A percentile compares a stretch with the other conserved stretches of the same genome.
Conservation (phyloP, 345 rosid species). For the Erucastrum elatum region DNA sequence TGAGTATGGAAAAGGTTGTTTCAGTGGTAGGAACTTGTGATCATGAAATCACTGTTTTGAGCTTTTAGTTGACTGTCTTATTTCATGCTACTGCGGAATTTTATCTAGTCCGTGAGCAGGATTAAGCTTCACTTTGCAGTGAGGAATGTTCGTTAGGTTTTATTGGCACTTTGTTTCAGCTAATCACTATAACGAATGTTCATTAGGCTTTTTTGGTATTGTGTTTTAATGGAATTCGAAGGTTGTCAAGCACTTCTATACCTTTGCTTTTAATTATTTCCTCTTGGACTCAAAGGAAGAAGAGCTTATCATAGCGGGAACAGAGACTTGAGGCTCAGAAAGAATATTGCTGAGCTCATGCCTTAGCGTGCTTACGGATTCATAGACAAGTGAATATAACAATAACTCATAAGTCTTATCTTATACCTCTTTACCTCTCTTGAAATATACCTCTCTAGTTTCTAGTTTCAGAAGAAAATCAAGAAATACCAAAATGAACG, state of each 20-base stretch:
- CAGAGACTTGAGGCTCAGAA: not conserved
- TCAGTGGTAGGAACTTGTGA: constrained; percentile 32
- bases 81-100: not conserved
- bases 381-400: not conserved
- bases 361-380: not conserved
- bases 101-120: not conserved
- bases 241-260: not conserved
- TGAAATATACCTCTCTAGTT: not conserved
- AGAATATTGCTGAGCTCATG: not conserved
- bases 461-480: constrained; percentile 1
- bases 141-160: not conserved
- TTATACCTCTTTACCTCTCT: not conserved
- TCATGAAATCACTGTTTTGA: not conserved
- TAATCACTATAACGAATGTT: not conserved
- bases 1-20: constrained; percentile 52
- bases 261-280: not conserved
- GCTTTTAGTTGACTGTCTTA: not conserved
- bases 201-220: not conserved
- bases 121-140: not conserved
- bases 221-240: not conserved
- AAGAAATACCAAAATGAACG: not conserved
- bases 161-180: not conserved
- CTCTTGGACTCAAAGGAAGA: not conserved
- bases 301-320: not conserved
- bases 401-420: not conserved